These are phyloP conservation scores for Malassezia psittaci DNA, from an alignment of 1,284 basidiomycete species.

Conservation along the genomic window DNA sequence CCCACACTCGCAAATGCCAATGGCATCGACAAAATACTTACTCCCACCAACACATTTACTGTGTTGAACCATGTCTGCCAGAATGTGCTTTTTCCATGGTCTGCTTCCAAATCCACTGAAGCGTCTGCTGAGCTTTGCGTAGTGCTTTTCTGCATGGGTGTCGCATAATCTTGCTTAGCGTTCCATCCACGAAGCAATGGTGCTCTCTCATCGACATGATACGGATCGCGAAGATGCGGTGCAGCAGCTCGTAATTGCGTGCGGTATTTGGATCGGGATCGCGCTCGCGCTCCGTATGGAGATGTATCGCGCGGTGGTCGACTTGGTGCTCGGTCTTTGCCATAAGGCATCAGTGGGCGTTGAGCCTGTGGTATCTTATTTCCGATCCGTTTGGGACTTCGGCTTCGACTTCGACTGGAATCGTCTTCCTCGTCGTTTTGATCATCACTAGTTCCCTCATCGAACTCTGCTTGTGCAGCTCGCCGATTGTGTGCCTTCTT, in stretches of 20 bases:
- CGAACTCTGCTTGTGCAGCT: background rate
- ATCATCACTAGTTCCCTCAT: constrained; percentile 10
- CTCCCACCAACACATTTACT: constrained; percentile 42
- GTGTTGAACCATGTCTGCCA: constrained; percentile 46
- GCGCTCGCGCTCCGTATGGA: background rate
- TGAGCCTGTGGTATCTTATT: background rate
- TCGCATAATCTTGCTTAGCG: constrained; percentile 12
- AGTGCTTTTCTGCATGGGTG: background rate
- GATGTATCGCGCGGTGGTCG: constrained; percentile 4
- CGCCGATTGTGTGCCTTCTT: background rate
- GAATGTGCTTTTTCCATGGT: constrained; percentile 32
- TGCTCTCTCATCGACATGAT: constrained; percentile 14
- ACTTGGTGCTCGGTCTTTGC: constrained; percentile 10
- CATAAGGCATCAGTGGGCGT: background rate
- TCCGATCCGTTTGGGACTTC: constrained; percentile 26
- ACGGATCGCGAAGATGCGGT: constrained; percentile 25
- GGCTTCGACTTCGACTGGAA: constrained; percentile 23
- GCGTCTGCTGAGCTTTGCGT: constrained; percentile 5
- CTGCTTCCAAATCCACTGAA: constrained; percentile 3
- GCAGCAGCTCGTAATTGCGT: constrained; percentile 11
- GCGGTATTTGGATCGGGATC: background rate
- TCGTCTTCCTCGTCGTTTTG: constrained; percentile 16
- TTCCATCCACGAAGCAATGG: background rate
- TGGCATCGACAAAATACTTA: constrained; percentile 42
- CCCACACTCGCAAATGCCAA: constrained; percentile 40